phyloP scores from a whole-genome alignment of 169 alveolate species.

The Babesia bigemina region DNA sequence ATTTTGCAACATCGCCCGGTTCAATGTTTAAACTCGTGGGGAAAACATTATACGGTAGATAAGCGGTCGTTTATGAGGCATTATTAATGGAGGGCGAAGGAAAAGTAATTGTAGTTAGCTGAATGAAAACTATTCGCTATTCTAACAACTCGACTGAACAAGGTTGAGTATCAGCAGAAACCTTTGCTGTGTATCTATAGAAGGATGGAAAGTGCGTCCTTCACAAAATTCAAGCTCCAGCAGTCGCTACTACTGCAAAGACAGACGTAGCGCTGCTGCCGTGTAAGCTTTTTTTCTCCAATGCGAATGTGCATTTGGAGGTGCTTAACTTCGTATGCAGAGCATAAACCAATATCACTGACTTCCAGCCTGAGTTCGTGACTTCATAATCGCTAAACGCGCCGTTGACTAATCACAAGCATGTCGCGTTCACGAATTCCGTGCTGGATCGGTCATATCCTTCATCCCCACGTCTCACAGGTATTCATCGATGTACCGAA shows the following conservation, averaged over 20 bases:
- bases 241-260: slow-evolving; percentile 39
- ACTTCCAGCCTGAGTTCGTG: slow-evolving; percentile 15
- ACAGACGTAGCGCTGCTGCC: slow-evolving; percentile 24
- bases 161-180: too few relatives aligned
- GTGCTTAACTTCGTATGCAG: slow-evolving; percentile 35
- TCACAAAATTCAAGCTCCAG: slow-evolving; percentile 20
- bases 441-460: slow-evolving; percentile 23
- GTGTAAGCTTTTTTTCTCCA: slow-evolving; percentile 3
- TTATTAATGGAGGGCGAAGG: too few relatives aligned
- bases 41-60: too few relatives aligned
- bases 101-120: too few relatives aligned
- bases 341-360: not conserved
- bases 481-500: slow-evolving; percentile 19
- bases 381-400: slow-evolving; percentile 3
- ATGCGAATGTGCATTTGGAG: slow-evolving; percentile 29
- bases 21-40: too few relatives aligned
- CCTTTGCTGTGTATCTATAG: slow-evolving; percentile 15
- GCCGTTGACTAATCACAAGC: slow-evolving; percentile 4
- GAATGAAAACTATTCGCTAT: not conserved
- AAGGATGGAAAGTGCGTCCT: slow-evolving; percentile 16
- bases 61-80: too few relatives aligned
- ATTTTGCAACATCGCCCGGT: too few relatives aligned
- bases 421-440: slow-evolving; percentile 11
- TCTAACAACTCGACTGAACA: too few relatives aligned
- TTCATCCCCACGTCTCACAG: slow-evolving; percentile 23